These are phyloP conservation scores for Cucumis hystrix DNA, from an alignment of 306 rosid species.

Conservation along the genomic window DNA sequence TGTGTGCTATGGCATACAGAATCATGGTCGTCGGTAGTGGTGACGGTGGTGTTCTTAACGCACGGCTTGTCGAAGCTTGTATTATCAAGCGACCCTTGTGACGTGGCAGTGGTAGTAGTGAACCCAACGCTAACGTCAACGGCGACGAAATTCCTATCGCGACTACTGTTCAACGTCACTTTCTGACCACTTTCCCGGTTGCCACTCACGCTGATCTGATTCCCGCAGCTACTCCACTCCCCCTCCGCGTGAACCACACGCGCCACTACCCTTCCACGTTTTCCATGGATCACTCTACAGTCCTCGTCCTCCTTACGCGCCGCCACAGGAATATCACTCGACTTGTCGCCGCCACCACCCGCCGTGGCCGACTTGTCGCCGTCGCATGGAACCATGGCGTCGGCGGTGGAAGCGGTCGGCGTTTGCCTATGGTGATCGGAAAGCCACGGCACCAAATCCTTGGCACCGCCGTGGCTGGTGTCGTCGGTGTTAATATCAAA, in stretches of 20 bases:
- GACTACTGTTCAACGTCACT: slow-evolving; percentile 24
- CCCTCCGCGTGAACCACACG: slow-evolving; percentile 14
- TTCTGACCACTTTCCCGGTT: slow-evolving; percentile 34
- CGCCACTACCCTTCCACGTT: slow-evolving; percentile 15
- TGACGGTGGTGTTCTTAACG: slow-evolving; percentile 23
- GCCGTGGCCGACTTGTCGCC: slow-evolving; percentile 10
- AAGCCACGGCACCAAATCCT: slow-evolving; percentile 34
- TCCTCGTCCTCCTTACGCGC: neutral
- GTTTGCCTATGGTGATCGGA: slow-evolving; percentile 12
- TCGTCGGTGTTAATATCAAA: neutral
- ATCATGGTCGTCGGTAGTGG: slow-evolving; percentile 52
- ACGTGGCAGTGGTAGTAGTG: slow-evolving; percentile 25
- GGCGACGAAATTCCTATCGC: slow-evolving; percentile 5
- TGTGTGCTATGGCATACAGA: slow-evolving; percentile 71
- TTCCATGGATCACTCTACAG: neutral
- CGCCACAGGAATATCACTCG: neutral
- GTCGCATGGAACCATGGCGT: slow-evolving; percentile 67
- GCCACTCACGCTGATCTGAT: slow-evolving; percentile 38
- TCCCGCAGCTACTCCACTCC: slow-evolving; percentile 19
- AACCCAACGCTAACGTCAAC: neutral
- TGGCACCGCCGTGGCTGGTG: neutral
- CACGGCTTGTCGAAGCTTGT: slow-evolving; percentile 35
- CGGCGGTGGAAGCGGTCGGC: slow-evolving; percentile 18
- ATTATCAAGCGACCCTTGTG: slow-evolving; percentile 48
- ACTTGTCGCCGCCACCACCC: neutral